These are phyloP conservation scores for Phytophthora litchii DNA, from an alignment of 352 stramenopile genomes.

Conservation along the genomic window DNA sequence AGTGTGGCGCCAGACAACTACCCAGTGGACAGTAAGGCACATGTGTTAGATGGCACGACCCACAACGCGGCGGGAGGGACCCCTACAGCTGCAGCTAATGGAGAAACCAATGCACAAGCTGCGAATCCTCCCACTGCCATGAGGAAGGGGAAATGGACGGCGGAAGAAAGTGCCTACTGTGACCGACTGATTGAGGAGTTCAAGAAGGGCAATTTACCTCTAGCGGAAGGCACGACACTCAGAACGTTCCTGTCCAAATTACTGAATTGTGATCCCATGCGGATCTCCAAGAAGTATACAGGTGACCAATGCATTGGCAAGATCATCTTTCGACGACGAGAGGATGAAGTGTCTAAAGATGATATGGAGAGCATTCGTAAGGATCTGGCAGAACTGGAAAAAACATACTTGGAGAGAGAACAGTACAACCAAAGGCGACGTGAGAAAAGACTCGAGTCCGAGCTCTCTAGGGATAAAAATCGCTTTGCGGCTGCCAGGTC, in stretches of 20 bases:
- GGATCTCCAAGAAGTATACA: slow-evolving; percentile 99
- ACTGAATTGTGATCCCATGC: slow-evolving; percentile 99
- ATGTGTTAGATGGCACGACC: slow-evolving; percentile 25
- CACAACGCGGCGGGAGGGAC: slow-evolving; percentile 12
- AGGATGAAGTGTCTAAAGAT: slow-evolving; percentile 79
- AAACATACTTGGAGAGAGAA: slow-evolving; percentile 95
- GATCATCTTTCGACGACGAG: slow-evolving; percentile 75
- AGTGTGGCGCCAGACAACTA: slow-evolving; percentile 6
- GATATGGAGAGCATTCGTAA: slow-evolving; percentile 81
- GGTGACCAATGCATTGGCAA: slow-evolving; percentile 98
- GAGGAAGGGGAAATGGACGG: slow-evolving; percentile 96
- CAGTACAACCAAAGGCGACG: slow-evolving; percentile 94
- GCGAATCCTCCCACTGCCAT: slow-evolving; percentile 45
- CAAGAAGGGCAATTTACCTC: slow-evolving; percentile 95
- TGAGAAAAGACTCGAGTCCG: slow-evolving; percentile 85
- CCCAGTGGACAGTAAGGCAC: slow-evolving; percentile 28
- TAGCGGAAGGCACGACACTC: slow-evolving; percentile 97
- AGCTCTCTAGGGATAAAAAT: slow-evolving; percentile 78
- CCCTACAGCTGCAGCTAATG: slow-evolving; percentile 4
- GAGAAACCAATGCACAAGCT: slow-evolving; percentile 2
- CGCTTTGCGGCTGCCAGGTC: slow-evolving; percentile 51
- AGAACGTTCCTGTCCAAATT: slow-evolving; percentile 97
- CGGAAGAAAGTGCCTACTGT: slow-evolving; percentile 97
- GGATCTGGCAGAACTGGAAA: slow-evolving; percentile 91
- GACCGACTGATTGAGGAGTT: slow-evolving; percentile 98